Conservation (phyloP, 2,329 filamentous ascomycete species). For the Penicillium decumbens region DNA sequence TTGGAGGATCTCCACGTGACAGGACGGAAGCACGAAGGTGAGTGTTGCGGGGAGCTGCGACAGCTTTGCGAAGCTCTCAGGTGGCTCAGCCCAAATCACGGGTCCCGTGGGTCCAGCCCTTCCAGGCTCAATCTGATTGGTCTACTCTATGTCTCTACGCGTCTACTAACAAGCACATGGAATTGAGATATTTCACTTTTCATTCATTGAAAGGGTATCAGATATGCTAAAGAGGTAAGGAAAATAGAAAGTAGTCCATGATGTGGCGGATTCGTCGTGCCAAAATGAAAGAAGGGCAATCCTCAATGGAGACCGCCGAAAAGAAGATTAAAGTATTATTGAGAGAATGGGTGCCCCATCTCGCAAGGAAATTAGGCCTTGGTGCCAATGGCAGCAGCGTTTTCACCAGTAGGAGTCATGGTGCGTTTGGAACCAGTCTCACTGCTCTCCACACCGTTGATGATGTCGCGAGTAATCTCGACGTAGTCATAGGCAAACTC, state of each 20-base stretch:
- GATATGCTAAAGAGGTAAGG: neutral
- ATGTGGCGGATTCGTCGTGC: neutral
- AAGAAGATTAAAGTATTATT: conserved; percentile 9
- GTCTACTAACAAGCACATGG: neutral
- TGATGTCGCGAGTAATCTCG: conserved; percentile 70
- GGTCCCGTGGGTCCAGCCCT: conserved; percentile 3
- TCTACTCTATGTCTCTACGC: neutral
- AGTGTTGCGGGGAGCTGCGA: conserved; percentile 7
- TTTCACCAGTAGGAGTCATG: conserved; percentile 23
- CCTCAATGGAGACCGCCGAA: neutral
- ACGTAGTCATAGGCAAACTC: conserved; percentile 97
- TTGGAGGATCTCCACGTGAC: neutral
- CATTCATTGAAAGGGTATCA: conserved; percentile 13
- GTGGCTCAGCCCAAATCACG: conserved; percentile 6
- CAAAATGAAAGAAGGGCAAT: neutral
- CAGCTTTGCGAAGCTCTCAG: conserved; percentile 5
- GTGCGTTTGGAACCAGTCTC: conserved; percentile 30
- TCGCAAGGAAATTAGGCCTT: conserved; percentile 21
- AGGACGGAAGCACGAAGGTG: neutral
- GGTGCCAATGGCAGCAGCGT: conserved; percentile 19
- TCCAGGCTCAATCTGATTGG: neutral
- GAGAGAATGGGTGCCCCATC: conserved; percentile 1
- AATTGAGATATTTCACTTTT: neutral
- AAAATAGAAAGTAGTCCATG: neutral
- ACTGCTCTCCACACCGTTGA: conserved; percentile 38